phyloP scores from a whole-genome alignment of 2,329 filamentous ascomycete species.

The Fusarium citri region DNA sequence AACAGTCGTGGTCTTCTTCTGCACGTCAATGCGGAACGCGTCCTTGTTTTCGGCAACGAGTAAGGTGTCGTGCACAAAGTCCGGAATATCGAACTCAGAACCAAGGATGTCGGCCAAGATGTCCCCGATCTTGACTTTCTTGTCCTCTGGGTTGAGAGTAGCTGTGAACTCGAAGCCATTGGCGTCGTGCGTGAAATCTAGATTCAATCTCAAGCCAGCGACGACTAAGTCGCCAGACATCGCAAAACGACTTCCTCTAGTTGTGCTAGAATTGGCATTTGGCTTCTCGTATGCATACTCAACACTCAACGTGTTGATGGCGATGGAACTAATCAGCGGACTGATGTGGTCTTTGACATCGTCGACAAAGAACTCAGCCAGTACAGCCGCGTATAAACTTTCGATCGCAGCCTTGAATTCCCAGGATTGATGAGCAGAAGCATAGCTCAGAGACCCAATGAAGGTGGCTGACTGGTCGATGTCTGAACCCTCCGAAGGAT shows the following conservation, averaged over 20 bases:
- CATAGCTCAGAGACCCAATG: background rate
- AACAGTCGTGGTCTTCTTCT: constrained; percentile 2
- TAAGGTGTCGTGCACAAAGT: constrained; percentile 17
- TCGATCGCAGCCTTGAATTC: constrained; percentile 8
- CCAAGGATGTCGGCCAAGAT: constrained; percentile 19
- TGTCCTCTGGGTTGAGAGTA: background rate
- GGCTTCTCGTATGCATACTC: constrained; percentile 12
- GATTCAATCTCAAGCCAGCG: constrained; percentile 15
- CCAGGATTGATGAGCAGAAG: background rate
- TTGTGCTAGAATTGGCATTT: background rate
- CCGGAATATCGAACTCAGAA: constrained; percentile 8
- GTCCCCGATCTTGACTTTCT: constrained; percentile 16
- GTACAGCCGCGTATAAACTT: constrained; percentile 5
- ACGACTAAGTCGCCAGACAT: constrained; percentile 36
- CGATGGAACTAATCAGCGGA: constrained; percentile 25
- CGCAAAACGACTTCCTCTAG: constrained; percentile 5
- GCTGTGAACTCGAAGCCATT: constrained; percentile 14
- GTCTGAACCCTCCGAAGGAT: background rate
- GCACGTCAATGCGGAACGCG: constrained; percentile 1
- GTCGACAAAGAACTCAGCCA: constrained; percentile 28
- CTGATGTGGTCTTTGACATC: constrained; percentile 7
- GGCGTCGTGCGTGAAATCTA: constrained; percentile 15
- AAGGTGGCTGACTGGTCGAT: background rate
- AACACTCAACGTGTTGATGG: constrained; percentile 10
- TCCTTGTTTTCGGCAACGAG: background rate